Evolutionary conservation across 345 rosid genomes (phyloP).

Genomic region (Pistacia vera): DNA sequence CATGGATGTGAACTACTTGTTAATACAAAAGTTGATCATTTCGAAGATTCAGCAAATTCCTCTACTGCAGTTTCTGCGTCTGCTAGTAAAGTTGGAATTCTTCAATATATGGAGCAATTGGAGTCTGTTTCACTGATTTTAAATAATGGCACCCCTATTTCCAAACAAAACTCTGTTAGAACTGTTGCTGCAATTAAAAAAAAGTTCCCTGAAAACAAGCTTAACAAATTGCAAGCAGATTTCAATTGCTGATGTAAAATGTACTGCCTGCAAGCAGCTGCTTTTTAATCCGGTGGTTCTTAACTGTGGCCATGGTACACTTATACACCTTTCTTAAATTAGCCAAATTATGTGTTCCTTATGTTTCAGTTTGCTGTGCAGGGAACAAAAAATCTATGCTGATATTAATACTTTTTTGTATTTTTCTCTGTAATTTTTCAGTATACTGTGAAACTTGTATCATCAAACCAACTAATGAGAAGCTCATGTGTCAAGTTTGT

Average conservation of each 20-base stretch:
- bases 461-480: conserved; percentile 32
- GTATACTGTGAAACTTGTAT: conserved; percentile 77
- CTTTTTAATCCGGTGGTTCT: conserved; percentile 64
- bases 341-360: neutral
- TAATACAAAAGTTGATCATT: too few relatives aligned
- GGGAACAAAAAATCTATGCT: neutral
- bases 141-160: neutral
- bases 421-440: conserved; percentile 28
- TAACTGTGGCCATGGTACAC: conserved; percentile 89
- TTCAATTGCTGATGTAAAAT: conserved; percentile 56
- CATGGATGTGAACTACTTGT: conserved; percentile 21
- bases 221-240: conserved; percentile 29
- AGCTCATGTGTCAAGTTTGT: conserved; percentile 67
- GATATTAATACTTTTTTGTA: neutral
- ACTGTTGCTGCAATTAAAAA: conserved; percentile 16
- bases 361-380: conserved; percentile 4
- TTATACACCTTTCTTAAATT: conserved; percentile 10
- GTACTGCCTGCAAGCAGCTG: conserved; percentile 69
- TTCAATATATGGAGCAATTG: neutral
- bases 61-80: too few relatives aligned
- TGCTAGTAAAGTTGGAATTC: too few relatives aligned
- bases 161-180: neutral
- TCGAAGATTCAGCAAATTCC: too few relatives aligned
- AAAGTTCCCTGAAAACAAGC: conserved; percentile 15
- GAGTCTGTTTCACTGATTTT: conserved; percentile 2